Conservation (phyloP, 495 filamentous ascomycete genomes). For the Friedmanniomyces endolithicus region DNA sequence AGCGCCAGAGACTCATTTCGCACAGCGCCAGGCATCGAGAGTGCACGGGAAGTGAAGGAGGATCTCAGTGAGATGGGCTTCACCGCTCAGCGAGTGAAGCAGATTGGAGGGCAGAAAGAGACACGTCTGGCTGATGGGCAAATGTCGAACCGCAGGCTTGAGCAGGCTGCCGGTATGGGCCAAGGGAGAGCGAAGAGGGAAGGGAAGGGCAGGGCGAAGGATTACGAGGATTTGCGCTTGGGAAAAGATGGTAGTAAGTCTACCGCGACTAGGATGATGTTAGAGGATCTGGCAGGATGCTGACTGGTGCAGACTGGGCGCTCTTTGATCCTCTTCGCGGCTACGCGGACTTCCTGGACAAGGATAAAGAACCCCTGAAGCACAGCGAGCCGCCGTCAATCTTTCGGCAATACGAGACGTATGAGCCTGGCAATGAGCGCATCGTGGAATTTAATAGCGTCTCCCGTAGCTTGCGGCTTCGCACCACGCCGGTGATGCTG, state of each 20-base stretch:
- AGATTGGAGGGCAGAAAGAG: background rate
- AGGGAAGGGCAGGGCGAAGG: constrained; percentile 1
- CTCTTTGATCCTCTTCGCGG: constrained; percentile 13
- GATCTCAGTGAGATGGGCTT: constrained; percentile 9
- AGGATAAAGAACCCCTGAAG: background rate
- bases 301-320: constrained; percentile 9
- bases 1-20: background rate
- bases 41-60: background rate
- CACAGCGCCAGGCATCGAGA: background rate
- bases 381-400: background rate
- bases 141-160: background rate
- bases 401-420: constrained; percentile 1
- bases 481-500: constrained; percentile 7
- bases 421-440: constrained; percentile 4
- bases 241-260: constrained; percentile 2
- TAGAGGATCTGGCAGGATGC: background rate
- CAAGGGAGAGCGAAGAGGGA: background rate
- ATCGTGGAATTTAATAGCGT: constrained; percentile 9
- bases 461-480: background rate
- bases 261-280: background rate
- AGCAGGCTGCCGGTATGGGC: background rate
- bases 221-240: constrained; percentile 6
- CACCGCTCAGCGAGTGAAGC: background rate
- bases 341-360: background rate
- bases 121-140: background rate